Conservation (phyloP, 169 alveolate genomes). For the Sarcocystis neurona region DNA sequence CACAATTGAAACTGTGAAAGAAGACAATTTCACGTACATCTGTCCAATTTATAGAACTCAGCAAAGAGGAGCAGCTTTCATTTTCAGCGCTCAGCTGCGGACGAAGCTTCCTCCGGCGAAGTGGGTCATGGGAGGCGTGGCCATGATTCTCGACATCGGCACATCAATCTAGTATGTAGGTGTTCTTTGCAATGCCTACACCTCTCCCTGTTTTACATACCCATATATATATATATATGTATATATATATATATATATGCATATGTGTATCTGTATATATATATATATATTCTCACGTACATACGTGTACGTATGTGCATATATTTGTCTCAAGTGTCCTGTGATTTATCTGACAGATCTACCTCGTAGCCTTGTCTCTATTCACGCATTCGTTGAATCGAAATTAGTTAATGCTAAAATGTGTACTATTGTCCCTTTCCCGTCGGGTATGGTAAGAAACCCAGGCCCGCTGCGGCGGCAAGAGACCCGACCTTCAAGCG, state of each 20-base stretch:
- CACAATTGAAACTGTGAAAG: conserved; percentile 71
- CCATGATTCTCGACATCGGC: conserved; percentile 94
- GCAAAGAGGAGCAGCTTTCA: conserved; percentile 91
- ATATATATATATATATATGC: not conserved
- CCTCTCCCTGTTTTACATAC: not conserved
- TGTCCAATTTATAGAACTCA: conserved; percentile 94
- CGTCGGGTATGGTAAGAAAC: too few species aligned
- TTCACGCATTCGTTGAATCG: too few species aligned
- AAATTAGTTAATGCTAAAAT: too few species aligned
- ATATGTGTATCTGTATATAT: not conserved
- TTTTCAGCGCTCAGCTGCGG: conserved; percentile 92
- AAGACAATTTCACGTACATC: conserved; percentile 87
- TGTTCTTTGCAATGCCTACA: too few species aligned
- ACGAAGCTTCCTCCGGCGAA: conserved; percentile 92
- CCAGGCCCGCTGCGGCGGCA: too few species aligned
- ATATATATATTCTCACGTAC: too few species aligned
- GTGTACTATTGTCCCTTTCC: too few species aligned
- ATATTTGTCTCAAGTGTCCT: not conserved
- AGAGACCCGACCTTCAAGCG: too few species aligned
- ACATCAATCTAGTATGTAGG: conserved; percentile 49
- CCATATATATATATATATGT: not conserved
- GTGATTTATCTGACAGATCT: too few species aligned
- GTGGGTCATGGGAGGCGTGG: conserved; percentile 97
- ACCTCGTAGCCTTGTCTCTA: too few species aligned
- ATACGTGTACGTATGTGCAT: not conserved